Percentiles rank a stretch among this genome's conserved stretches.
These are phyloP conservation scores for Phytophthora sp. DNA, from an alignment of 352 stramenopile genomes.

Conservation along the genomic window DNA sequence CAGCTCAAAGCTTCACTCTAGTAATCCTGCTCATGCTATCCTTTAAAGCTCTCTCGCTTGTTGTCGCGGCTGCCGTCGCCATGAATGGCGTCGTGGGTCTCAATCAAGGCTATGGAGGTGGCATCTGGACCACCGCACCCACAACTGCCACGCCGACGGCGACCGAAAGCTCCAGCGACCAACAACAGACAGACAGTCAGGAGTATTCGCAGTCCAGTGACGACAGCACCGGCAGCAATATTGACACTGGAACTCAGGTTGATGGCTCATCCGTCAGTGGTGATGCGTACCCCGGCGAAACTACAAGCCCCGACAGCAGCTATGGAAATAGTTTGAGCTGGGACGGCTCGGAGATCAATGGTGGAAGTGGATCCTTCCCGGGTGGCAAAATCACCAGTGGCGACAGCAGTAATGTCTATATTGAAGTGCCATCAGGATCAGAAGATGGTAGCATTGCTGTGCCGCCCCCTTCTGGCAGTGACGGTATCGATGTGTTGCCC, in stretches of 20 bases:
- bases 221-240: conserved; percentile 11
- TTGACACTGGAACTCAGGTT: conserved; percentile 3
- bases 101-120: conserved; percentile 28
- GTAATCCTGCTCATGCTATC: conserved; percentile 19
- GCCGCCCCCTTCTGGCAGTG: no score
- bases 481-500: no score
- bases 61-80: conserved; percentile 17
- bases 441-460: not conserved
- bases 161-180: conserved; percentile 5
- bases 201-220: conserved; percentile 6
- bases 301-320: conserved; percentile 7
- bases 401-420: conserved; percentile 1
- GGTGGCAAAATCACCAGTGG: conserved; percentile 18
- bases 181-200: not conserved
- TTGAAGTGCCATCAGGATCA: not conserved
- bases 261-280: not conserved
- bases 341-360: conserved; percentile 15
- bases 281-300: not conserved
- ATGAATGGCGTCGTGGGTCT: conserved; percentile 21
- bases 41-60: conserved; percentile 17
- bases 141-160: not conserved
- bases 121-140: conserved; percentile 18
- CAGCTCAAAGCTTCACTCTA: not conserved
- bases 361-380: conserved; percentile 4
- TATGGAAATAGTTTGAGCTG: conserved; percentile 17